phyloP scores from a whole-genome alignment of 1,284 basidiomycete species.

The Leccinum angustisporum region DNA sequence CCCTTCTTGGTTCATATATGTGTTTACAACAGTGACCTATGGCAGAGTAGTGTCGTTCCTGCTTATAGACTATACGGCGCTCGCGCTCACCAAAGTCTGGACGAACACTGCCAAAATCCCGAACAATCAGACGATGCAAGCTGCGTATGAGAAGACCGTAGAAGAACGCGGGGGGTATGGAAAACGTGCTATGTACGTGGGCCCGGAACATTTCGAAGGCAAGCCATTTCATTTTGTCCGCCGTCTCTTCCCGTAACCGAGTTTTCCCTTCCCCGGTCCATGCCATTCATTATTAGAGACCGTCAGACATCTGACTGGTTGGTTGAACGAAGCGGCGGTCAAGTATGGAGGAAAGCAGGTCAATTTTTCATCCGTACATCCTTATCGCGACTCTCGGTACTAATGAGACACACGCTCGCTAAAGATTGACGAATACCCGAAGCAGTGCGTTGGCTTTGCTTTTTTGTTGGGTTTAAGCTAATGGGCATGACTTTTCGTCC shows the following conservation, averaged over 20 bases:
- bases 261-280: background rate
- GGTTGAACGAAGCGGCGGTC: constrained; percentile 13
- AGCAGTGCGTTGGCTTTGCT: too few species aligned
- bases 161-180: constrained; percentile 18
- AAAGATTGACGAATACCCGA: background rate
- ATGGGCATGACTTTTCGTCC: too few species aligned
- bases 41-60: background rate
- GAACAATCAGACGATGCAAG: constrained; percentile 3
- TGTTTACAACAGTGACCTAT: background rate
- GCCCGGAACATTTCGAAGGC: background rate
- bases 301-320: background rate
- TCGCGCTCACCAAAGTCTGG: constrained; percentile 23
- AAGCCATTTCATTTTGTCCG: background rate
- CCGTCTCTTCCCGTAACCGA: background rate
- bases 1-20: background rate
- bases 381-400: background rate
- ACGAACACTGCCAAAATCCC: constrained; percentile 18
- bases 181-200: constrained; percentile 1
- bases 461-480: too few species aligned
- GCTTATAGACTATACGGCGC: constrained; percentile 1
- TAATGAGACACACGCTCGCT: background rate
- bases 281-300: background rate
- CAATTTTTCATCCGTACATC: background rate
- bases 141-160: background rate
- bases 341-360: constrained; percentile 21